A percentile compares a stretch with the other conserved stretches of the same genome.
Conservation (phyloP, 805 yeast genomes). For the Blastobotrys terrestris region DNA sequence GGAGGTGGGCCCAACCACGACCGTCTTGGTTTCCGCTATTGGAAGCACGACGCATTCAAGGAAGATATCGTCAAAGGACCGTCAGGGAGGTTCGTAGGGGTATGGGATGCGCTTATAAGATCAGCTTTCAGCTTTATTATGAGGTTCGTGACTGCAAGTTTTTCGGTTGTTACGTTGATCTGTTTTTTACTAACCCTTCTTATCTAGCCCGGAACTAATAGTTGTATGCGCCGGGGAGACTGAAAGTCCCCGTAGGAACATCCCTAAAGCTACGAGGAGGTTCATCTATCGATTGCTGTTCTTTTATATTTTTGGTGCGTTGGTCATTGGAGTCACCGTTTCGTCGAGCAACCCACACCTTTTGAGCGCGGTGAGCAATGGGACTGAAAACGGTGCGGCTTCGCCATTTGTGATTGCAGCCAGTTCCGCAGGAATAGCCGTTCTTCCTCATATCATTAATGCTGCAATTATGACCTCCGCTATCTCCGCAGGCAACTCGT, state of each 20-base stretch:
- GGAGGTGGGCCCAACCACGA: constrained; percentile 46
- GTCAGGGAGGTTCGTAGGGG: constrained; percentile 58
- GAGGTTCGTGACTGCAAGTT: too few species aligned
- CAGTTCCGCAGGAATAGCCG: constrained; percentile 48
- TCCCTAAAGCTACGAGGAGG: constrained; percentile 70
- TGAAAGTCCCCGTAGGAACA: constrained; percentile 65
- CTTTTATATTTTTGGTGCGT: constrained; percentile 60
- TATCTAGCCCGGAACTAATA: constrained; percentile 76
- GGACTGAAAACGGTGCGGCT: constrained; percentile 59
- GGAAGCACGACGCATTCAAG: constrained; percentile 45
- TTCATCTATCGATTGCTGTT: constrained; percentile 67
- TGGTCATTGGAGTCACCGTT: constrained; percentile 65
- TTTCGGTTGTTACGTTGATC: too few species aligned
- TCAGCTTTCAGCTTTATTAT: constrained; percentile 77
- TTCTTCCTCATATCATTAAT: constrained; percentile 47
- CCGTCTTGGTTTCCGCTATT: constrained; percentile 51
- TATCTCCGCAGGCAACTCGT: constrained; percentile 52
- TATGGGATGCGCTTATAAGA: constrained; percentile 56
- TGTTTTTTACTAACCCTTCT: too few species aligned
- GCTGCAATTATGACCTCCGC: constrained; percentile 52
- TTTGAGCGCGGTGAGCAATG: constrained; percentile 42
- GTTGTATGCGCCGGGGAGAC: constrained; percentile 84
- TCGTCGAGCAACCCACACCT: constrained; percentile 59
- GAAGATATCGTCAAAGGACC: constrained; percentile 44
- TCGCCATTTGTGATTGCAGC: constrained; percentile 56